Percentiles rank a stretch among this genome's conserved stretches.
Conservation (phyloP, 805 yeast genomes). For the Cyberlindnera sargentensis region DNA sequence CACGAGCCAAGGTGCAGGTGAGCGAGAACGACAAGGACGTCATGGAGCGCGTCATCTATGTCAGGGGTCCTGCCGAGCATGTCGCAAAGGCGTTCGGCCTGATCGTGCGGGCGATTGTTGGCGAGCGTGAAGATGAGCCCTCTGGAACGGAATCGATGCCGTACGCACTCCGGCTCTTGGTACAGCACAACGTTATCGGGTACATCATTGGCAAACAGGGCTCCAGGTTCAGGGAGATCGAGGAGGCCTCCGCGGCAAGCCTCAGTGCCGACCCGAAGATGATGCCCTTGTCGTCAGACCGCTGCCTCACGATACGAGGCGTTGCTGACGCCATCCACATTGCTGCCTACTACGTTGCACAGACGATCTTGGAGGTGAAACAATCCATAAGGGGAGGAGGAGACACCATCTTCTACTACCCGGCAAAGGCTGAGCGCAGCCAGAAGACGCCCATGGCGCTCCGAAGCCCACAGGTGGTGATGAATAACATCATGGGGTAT, state of each 20-base stretch:
- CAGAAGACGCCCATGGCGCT: neutral
- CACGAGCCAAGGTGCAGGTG: constrained; percentile 60
- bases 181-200: constrained; percentile 79
- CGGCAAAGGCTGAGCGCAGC: constrained; percentile 25
- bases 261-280: constrained; percentile 67
- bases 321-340: constrained; percentile 85
- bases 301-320: constrained; percentile 63
- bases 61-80: constrained; percentile 67
- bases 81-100: constrained; percentile 81
- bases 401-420: constrained; percentile 54
- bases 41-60: constrained; percentile 67
- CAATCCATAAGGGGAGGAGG: constrained; percentile 37
- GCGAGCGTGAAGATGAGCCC: constrained; percentile 59
- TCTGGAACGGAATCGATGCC: constrained; percentile 48
- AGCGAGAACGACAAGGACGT: constrained; percentile 66
- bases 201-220: constrained; percentile 77
- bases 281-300: constrained; percentile 71
- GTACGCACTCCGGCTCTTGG: constrained; percentile 50
- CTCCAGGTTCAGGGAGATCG: constrained; percentile 68
- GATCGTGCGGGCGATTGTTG: constrained; percentile 56
- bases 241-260: constrained; percentile 72
- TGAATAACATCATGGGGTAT: neutral
- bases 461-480: neutral
- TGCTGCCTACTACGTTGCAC: constrained; percentile 69
- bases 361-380: constrained; percentile 56